These are phyloP conservation scores for Cladosporium oxysporum DNA, from an alignment of 2,329 filamentous ascomycete species.

Conservation along the genomic window DNA sequence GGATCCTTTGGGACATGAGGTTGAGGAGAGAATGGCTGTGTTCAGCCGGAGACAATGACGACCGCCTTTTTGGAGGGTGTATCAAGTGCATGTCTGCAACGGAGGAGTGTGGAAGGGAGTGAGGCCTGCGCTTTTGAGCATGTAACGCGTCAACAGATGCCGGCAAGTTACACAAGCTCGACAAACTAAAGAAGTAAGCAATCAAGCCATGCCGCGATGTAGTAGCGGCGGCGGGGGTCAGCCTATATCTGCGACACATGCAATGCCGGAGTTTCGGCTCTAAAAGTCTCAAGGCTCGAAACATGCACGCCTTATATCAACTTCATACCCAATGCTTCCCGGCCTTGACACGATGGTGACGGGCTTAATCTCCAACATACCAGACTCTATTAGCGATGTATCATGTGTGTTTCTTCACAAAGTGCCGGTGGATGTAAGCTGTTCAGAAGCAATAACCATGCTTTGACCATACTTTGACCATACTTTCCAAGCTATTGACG, in stretches of 20 bases:
- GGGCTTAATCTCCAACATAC: not conserved
- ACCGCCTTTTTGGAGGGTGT: not conserved
- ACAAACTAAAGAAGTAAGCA: not conserved
- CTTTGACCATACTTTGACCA: too few relatives aligned
- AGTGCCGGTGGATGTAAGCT: not conserved
- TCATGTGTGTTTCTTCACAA: not conserved
- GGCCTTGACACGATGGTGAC: not conserved
- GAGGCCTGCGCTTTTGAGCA: not conserved
- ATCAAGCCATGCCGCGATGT: not conserved
- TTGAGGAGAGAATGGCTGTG: not conserved
- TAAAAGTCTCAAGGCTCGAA: too few relatives aligned
- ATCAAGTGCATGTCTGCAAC: not conserved
- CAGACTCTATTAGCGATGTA: not conserved
- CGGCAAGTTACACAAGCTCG: not conserved
- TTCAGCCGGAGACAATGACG: not conserved
- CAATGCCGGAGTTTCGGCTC: not conserved
- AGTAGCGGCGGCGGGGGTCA: not conserved
- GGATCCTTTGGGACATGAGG: not conserved
- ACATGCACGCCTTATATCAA: too few relatives aligned
- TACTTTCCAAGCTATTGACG: not conserved
- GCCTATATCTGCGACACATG: not conserved
- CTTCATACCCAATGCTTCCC: not conserved
- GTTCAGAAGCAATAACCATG: not conserved
- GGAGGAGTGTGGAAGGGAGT: not conserved
- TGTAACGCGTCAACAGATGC: not conserved